These are phyloP conservation scores for Septoria linicola DNA, from an alignment of 2,329 filamentous ascomycete species.

Conservation along the genomic window DNA sequence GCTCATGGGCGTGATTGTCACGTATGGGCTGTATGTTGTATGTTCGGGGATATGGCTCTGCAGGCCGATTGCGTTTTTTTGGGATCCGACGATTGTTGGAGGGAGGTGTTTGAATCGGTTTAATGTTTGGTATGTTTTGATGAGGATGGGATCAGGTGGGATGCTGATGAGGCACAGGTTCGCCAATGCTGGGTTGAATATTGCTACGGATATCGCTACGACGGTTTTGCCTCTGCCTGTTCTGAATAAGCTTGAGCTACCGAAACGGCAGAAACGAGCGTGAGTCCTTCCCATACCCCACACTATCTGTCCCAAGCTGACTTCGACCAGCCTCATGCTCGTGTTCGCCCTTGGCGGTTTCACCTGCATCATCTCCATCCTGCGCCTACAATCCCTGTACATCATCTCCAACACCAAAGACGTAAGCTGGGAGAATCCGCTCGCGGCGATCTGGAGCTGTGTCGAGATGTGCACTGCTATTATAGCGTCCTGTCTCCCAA, in stretches of 20 bases:
- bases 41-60: slow-evolving; percentile 45
- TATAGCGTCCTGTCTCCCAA: slow-evolving; percentile 40
- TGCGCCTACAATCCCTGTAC: slow-evolving; percentile 35
- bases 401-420: slow-evolving; percentile 29
- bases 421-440: slow-evolving; percentile 35
- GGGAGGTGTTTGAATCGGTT: slow-evolving; percentile 43
- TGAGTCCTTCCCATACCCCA: too few relatives aligned
- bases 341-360: slow-evolving; percentile 40
- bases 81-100: slow-evolving; percentile 37
- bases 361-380: slow-evolving; percentile 37
- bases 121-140: slow-evolving; percentile 41
- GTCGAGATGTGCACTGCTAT: slow-evolving; percentile 41
- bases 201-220: slow-evolving; percentile 39
- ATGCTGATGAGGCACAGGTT: slow-evolving; percentile 30
- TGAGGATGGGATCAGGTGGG: not conserved
- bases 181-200: slow-evolving; percentile 40
- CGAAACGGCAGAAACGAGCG: slow-evolving; percentile 35
- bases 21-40: slow-evolving; percentile 36
- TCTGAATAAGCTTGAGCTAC: slow-evolving; percentile 38
- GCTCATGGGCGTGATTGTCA: slow-evolving; percentile 36
- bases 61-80: slow-evolving; percentile 45
- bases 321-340: slow-evolving; percentile 27
- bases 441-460: slow-evolving; percentile 39
- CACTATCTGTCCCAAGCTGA: too few relatives aligned
- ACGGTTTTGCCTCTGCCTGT: slow-evolving; percentile 38